These are phyloP conservation scores for Vitis vinifera DNA, from an alignment of 164 flowering plant genomes.

Conservation along the genomic window DNA sequence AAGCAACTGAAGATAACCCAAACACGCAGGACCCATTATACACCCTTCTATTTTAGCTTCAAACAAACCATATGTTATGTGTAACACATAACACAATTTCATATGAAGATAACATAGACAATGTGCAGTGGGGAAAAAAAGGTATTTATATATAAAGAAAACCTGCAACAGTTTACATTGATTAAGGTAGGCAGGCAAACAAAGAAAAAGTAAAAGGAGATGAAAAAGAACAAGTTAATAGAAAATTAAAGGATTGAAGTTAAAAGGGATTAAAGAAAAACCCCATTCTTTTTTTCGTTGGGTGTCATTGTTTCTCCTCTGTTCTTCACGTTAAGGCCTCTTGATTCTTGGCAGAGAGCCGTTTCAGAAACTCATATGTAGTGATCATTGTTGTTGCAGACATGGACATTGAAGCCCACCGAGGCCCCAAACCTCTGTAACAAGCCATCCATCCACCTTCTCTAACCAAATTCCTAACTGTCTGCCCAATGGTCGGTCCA, in stretches of 20 bases:
- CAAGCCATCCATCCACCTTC: constrained; percentile 55
- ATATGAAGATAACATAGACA: neutral
- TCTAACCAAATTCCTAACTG: constrained; percentile 35
- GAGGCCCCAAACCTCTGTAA: constrained; percentile 47
- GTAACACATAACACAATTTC: neutral
- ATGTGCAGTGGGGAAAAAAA: neutral
- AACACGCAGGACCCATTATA: neutral
- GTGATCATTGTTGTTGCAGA: constrained; percentile 58
- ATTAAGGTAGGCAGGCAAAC: constrained; percentile 6
- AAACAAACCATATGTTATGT: neutral
- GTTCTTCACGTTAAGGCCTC: constrained; percentile 17
- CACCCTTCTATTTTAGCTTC: neutral
- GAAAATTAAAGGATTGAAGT: neutral
- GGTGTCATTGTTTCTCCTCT: neutral
- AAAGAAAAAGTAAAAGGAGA: neutral
- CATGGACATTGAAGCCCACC: constrained; percentile 55
- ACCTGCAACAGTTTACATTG: constrained; percentile 9
- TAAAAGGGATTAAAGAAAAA: neutral
- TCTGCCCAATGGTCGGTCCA: constrained; percentile 30
- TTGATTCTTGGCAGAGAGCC: constrained; percentile 39
- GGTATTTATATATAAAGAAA: neutral
- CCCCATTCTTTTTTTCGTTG: neutral
- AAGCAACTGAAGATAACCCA: neutral
- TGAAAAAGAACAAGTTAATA: neutral
- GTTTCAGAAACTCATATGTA: constrained; percentile 51